These are phyloP conservation scores for Pouteria campechiana DNA, from an alignment of 179 eudicot species.

Conservation along the genomic window DNA sequence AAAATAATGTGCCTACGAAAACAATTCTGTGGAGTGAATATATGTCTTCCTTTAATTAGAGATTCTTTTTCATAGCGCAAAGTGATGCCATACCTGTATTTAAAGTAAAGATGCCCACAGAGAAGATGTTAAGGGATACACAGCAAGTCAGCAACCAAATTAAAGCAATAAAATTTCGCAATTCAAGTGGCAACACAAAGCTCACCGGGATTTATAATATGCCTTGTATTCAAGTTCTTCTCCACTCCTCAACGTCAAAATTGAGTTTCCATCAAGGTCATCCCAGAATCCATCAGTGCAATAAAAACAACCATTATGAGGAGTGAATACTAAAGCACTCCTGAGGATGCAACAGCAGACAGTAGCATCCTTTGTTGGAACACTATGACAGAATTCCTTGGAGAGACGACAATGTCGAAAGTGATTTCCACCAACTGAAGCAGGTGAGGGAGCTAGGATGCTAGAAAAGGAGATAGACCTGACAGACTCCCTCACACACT, in stretches of 20 bases:
- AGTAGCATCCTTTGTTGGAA: conserved; percentile 37
- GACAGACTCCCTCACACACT: conserved; percentile 39
- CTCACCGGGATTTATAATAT: conserved; percentile 42
- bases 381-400: conserved; percentile 2
- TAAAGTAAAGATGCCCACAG: too few relatives aligned
- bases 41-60: conserved; percentile 49
- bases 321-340: conserved; percentile 64
- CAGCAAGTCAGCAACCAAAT: not conserved
- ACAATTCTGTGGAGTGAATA: conserved; percentile 45
- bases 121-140: too few relatives aligned
- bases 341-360: conserved; percentile 41
- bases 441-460: not conserved
- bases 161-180: not conserved
- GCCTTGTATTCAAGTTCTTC: conserved; percentile 39
- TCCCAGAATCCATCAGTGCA: conserved; percentile 34
- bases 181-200: not conserved
- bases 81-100: conserved; percentile 55
- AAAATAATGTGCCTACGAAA: conserved; percentile 35
- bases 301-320: conserved; percentile 64
- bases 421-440: too few relatives aligned
- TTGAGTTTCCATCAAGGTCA: conserved; percentile 40
- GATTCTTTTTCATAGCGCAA: conserved; percentile 33
- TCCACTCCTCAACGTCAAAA: conserved; percentile 19
- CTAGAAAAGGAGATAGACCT: conserved; percentile 13
- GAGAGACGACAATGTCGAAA: conserved; percentile 6